A percentile compares a stretch with the other conserved stretches of the same genome.
Evolutionary conservation across 441 rosid species (phyloP).

Genomic region (Erysimum cheiri): DNA sequence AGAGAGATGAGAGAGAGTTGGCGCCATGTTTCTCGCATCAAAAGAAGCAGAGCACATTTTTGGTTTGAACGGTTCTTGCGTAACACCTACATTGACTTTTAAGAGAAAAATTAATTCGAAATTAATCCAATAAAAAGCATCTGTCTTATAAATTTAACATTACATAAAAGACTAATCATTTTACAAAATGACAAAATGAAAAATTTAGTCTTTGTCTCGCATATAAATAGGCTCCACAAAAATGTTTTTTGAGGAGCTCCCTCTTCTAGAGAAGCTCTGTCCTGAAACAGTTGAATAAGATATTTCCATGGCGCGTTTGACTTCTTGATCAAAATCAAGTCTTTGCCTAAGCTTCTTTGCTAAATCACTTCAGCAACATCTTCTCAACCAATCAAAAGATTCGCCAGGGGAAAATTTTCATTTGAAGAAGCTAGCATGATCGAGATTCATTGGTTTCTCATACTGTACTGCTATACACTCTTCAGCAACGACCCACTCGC

Average conservation of each 20-base stretch:
- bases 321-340: constrained; percentile 45
- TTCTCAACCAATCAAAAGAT: constrained; percentile 4
- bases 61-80: constrained; percentile 40
- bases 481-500: constrained; percentile 64
- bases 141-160: not conserved
- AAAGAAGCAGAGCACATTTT: constrained; percentile 1
- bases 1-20: constrained; percentile 29
- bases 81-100: constrained; percentile 1
- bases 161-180: constrained; percentile 8
- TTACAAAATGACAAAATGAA: not conserved
- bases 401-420: not conserved
- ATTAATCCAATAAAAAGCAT: constrained; percentile 4
- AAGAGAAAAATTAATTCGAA: not conserved
- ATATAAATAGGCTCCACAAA: not conserved
- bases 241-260: constrained; percentile 52
- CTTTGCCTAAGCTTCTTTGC: constrained; percentile 2
- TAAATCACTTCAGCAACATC: constrained; percentile 3
- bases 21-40: constrained; percentile 39
- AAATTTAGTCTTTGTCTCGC: not conserved
- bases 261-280: constrained; percentile 76
- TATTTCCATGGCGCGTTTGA: constrained; percentile 60
- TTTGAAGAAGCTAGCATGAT: constrained; percentile 43
- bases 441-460: constrained; percentile 52
- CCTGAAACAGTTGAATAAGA: constrained; percentile 85
- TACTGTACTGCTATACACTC: constrained; percentile 64